These are phyloP conservation scores for Hyaloperonospora brassicae DNA, from an alignment of 352 stramenopile genomes.

Conservation along the genomic window DNA sequence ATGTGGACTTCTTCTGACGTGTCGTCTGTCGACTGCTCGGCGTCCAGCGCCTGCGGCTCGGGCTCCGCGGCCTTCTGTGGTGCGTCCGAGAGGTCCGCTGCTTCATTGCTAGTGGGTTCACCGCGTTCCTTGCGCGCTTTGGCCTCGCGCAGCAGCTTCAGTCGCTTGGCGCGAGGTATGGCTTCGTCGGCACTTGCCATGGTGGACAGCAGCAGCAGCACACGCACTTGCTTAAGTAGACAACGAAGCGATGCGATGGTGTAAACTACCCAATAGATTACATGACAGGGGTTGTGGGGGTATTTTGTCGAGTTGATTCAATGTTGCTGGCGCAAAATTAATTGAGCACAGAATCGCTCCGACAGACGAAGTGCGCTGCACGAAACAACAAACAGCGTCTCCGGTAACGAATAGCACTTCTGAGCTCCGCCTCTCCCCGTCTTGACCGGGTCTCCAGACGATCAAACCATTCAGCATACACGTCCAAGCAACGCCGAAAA, in stretches of 20 bases:
- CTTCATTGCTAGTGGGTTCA: constrained; percentile 22
- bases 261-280: background rate
- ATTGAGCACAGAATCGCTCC: too few species aligned
- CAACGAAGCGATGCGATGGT: too few species aligned
- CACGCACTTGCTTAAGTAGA: too few species aligned
- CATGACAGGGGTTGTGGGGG: background rate
- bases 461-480: too few species aligned
- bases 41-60: constrained; percentile 10
- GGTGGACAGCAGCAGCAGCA: too few species aligned
- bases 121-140: constrained; percentile 67
- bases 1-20: constrained; percentile 9
- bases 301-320: too few species aligned
- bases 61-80: constrained; percentile 10
- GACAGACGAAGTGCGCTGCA: too few species aligned
- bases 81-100: background rate
- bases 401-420: too few species aligned
- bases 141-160: constrained; percentile 79
- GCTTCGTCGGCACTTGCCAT: constrained; percentile 26
- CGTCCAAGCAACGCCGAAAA: constrained; percentile 10
- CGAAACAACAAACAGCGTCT: too few species aligned
- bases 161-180: constrained; percentile 72
- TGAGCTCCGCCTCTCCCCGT: too few species aligned
- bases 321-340: too few species aligned
- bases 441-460: too few species aligned
- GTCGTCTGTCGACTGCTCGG: constrained; percentile 3